Percentiles rank a stretch among this genome's conserved stretches.
These are phyloP conservation scores for Anthostomella pinea DNA, from an alignment of 2,329 filamentous ascomycete genomes.

Conservation along the genomic window DNA sequence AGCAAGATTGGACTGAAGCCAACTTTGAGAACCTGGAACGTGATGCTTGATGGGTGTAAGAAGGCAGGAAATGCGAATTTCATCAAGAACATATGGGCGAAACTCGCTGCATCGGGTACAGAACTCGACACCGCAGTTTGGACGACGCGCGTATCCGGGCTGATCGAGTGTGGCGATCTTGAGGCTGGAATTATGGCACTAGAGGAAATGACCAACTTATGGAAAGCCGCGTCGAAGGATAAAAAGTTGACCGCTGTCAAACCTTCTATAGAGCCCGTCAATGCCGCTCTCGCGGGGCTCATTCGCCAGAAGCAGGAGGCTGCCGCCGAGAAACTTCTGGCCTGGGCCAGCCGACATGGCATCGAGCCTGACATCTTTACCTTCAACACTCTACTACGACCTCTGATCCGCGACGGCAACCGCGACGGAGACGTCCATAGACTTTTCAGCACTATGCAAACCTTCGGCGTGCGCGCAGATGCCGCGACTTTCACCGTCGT, in stretches of 20 bases:
- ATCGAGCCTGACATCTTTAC: conserved; percentile 56
- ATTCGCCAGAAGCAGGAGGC: conserved; percentile 46
- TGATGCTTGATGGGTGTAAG: conserved; percentile 70
- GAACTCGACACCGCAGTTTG: conserved; percentile 65
- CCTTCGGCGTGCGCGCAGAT: conserved; percentile 54
- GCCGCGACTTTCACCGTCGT: conserved; percentile 72
- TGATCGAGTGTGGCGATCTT: conserved; percentile 55
- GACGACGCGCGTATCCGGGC: conserved; percentile 66
- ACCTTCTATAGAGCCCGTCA: conserved; percentile 64
- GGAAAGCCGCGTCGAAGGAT: conserved; percentile 43
- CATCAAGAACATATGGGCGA: conserved; percentile 65
- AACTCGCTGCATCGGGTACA: conserved; percentile 55
- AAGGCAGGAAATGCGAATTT: conserved; percentile 55
- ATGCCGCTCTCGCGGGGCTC: conserved; percentile 66
- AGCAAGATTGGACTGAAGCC: conserved; percentile 50
- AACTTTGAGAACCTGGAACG: conserved; percentile 64
- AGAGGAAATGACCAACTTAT: conserved; percentile 62
- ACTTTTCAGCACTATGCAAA: conserved; percentile 59
- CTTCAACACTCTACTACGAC: conserved; percentile 68
- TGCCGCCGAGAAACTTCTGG: conserved; percentile 52
- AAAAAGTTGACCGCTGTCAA: conserved; percentile 43
- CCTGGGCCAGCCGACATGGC: conserved; percentile 55
- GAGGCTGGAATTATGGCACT: conserved; percentile 61
- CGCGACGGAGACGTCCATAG: conserved; percentile 43
- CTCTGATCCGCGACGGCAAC: conserved; percentile 51